Percentiles rank a stretch among this genome's conserved stretches.
These are phyloP conservation scores for Coniochaeta sp. DNA, from an alignment of 2,329 filamentous ascomycete genomes.

Conservation along the genomic window DNA sequence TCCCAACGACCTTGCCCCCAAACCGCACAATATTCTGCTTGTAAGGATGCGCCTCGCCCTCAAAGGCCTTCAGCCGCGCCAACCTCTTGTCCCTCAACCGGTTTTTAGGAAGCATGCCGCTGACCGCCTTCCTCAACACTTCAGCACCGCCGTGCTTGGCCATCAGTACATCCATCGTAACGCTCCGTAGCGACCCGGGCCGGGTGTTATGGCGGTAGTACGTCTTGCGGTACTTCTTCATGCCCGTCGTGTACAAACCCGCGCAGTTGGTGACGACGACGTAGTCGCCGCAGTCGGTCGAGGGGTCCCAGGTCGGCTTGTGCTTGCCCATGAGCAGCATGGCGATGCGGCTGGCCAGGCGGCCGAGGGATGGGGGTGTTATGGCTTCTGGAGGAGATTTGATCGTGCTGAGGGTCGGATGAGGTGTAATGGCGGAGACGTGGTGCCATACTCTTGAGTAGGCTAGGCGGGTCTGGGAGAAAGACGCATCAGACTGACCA, in stretches of 20 bases:
- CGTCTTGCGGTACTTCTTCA: constrained; percentile 87
- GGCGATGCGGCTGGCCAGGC: constrained; percentile 81
- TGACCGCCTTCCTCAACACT: constrained; percentile 83
- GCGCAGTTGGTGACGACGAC: constrained; percentile 89
- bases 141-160: constrained; percentile 90
- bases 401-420: constrained; percentile 48
- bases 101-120: constrained; percentile 98
- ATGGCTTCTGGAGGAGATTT: constrained; percentile 41
- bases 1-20: constrained; percentile 48
- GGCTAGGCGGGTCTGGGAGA: constrained; percentile 75
- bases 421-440: constrained; percentile 61
- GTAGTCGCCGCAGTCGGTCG: constrained; percentile 98
- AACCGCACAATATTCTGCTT: constrained; percentile 78
- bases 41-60: constrained; percentile 88
- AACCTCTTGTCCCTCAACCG: constrained; percentile 79
- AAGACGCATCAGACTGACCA: constrained; percentile 1
- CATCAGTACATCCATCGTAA: constrained; percentile 94
- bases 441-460: constrained; percentile 96
- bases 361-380: constrained; percentile 74
- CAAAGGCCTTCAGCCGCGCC: constrained; percentile 88
- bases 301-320: constrained; percentile 96
- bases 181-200: constrained; percentile 75
- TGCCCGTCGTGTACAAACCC: constrained; percentile 79
- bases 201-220: constrained; percentile 94
- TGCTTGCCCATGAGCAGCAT: constrained; percentile 94